Evolutionary conservation across 805 yeast genomes (phyloP).

Genomic region (Priceomyces haplophilus): DNA sequence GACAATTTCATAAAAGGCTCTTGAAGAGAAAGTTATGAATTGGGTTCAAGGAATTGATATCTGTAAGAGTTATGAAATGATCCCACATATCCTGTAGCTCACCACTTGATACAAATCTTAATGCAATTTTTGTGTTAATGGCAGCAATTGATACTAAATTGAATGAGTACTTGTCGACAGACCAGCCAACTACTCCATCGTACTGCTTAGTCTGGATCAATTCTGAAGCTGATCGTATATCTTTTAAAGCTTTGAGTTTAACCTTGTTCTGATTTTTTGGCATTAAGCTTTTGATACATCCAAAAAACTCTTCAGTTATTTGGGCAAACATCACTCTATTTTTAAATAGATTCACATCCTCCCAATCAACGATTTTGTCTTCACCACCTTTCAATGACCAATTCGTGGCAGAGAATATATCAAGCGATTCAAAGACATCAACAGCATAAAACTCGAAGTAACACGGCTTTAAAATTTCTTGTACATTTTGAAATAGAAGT

Average conservation of each 20-base stretch:
- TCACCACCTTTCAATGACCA: background rate
- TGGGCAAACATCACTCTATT: slow-evolving; percentile 1
- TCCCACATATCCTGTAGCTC: background rate
- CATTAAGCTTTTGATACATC: background rate
- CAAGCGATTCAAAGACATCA: background rate
- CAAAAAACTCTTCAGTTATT: background rate
- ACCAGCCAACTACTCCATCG: slow-evolving; percentile 17
- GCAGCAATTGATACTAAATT: slow-evolving; percentile 4
- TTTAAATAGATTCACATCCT: slow-evolving; percentile 1
- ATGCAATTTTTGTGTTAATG: background rate
- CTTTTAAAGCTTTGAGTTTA: background rate
- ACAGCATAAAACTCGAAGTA: background rate
- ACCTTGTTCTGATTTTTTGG: background rate
- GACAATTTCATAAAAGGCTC: background rate
- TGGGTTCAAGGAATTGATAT: background rate
- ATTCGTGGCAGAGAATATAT: background rate
- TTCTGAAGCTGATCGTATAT: slow-evolving; percentile 2
- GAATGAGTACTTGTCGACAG: slow-evolving; percentile 10
- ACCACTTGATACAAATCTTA: background rate
- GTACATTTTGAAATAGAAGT: background rate
- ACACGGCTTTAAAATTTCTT: background rate
- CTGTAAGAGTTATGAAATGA: background rate
- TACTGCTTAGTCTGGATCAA: slow-evolving; percentile 1
- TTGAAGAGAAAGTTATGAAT: background rate
- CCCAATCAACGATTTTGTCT: slow-evolving; percentile 2